Evolutionary conservation across 2,329 filamentous ascomycete species (phyloP), one percentile per base, ranked within the genome.

Genomic region (Xylaria arbuscula): DNA sequence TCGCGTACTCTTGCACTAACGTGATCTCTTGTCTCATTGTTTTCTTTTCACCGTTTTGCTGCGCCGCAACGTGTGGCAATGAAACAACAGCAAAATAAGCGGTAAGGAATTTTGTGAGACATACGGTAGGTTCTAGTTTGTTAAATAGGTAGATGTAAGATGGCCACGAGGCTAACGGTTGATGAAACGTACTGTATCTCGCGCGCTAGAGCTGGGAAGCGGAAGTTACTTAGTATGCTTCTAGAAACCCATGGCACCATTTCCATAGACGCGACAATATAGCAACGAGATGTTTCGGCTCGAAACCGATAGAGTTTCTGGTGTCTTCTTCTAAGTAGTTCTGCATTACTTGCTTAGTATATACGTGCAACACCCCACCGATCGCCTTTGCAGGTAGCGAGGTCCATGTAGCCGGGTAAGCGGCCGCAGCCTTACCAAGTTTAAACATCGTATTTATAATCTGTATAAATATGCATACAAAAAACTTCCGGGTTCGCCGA

Each of bases 1-100:
- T 58, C 40, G 45, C 40, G 50, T 56, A 50, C 11, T 32, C 13
- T 40, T 53, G 36, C 32, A n/a, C 13, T n/a, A 53, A 45, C 17
- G 22, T 42, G 38, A 42, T 34, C 32, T 45, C n/a, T 57, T 19
- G 34, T 11, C 10, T 7, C 10, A 10, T 19, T 19, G 54, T 51
- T 47, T 54, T 66, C 45, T 38, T 22, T 57, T 55, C 10, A 15
- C 17, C 17, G 24, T 28, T 42, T 54, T 53, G 42, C 42, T 57
- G 55, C 24, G 32, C 40, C 50, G 51, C 40, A 66, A 66, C 53
- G 32, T 66, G 58, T 47, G 62, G 34, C 48, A 22, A 34, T 63
- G 61, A 36, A 28, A 40, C 50, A 62, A 34, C n/a, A 32, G 40
- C 38, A 32, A 19, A 55, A 66, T 40, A 61, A 50, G 40, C 56